Conservation (phyloP, 2,329 filamentous ascomycete genomes). For the Cytospora piceicola region DNA sequence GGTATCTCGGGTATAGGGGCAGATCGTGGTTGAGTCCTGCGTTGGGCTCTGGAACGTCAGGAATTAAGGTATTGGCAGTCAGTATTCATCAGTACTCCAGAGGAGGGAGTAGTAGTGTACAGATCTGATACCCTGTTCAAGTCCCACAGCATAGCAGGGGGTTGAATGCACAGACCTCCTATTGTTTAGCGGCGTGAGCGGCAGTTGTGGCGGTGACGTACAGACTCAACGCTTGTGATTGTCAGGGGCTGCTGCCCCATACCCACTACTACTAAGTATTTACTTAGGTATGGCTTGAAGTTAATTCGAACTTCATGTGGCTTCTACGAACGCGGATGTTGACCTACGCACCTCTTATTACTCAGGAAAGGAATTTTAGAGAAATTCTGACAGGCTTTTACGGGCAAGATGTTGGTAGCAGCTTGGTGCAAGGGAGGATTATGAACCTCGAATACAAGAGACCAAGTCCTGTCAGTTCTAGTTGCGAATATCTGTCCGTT, state of each 20-base stretch:
- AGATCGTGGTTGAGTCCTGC: not conserved
- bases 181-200: not conserved
- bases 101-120: not conserved
- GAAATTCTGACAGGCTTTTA: no score
- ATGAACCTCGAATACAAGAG: no score
- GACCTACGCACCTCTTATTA: no score
- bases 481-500: no score
- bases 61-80: not conserved
- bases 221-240: not conserved
- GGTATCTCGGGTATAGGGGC: not conserved
- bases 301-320: no score
- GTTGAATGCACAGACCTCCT: not conserved
- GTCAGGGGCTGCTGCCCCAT: not conserved
- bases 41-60: not conserved
- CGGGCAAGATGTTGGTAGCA: no score
- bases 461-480: no score
- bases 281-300: no score
- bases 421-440: no score
- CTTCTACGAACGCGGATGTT: no score
- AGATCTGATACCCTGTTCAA: constrained; percentile 1
- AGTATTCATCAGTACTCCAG: not conserved
- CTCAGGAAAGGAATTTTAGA: no score
- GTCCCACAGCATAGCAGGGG: not conserved
- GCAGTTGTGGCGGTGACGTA: not conserved
- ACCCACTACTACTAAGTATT: no score